Base-by-base conservation (phyloP, 2,329 filamentous ascomycete genomes). In the Plectosphaerella sp. region DNA sequence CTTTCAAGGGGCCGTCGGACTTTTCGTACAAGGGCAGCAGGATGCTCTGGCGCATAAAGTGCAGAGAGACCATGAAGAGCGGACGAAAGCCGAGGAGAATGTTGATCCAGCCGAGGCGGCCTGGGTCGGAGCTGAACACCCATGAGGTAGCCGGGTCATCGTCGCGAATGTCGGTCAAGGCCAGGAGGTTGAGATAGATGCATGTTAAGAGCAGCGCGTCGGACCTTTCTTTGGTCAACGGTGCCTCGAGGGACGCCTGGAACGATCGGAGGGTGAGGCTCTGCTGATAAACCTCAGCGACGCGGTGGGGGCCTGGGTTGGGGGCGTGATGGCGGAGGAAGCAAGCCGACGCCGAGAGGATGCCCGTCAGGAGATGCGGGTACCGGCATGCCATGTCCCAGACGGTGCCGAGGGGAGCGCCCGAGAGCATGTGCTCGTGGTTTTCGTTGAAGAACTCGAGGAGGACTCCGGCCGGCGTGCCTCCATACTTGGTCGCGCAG, bases 281-380 rank as follows among this genome's bases (percentile, higher is more conserved):
- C 47, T 59, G 54, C 51, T 62, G 59, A 16, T 57, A 62, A 8
- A 58, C 50, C 50, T 62, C 61, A 9, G 61, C 60, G 9, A 63
- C 51, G 11, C 53, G 45, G 28, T 58, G 54, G 3, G 49, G 36
- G 2, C 43, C 15, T 2, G 35, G 28, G 8, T 49, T 36, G 12
- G 48, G 15, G n/a, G 52, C 46, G 45, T 55, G 47, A 45, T 58
- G 52, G 11, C 58, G 56, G 12, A 63, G 52, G 48, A 62, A 60
- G 22, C 58, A 60, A 3, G 61, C 61, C 7, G 61, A 58, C 24
- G 61, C 50, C 15, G 60, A 58, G 18, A 64, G 54, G 15, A 60
- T 57, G n/a, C 58, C 50, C 9, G 60, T 54, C 8, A 59, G 54
- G 3, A 64, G 52, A 45, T 58, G 57, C 3, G 57, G 57, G 37